Conservation (phyloP, 192 early-diverging fungal genomes). For the Gigaspora rosea region DNA sequence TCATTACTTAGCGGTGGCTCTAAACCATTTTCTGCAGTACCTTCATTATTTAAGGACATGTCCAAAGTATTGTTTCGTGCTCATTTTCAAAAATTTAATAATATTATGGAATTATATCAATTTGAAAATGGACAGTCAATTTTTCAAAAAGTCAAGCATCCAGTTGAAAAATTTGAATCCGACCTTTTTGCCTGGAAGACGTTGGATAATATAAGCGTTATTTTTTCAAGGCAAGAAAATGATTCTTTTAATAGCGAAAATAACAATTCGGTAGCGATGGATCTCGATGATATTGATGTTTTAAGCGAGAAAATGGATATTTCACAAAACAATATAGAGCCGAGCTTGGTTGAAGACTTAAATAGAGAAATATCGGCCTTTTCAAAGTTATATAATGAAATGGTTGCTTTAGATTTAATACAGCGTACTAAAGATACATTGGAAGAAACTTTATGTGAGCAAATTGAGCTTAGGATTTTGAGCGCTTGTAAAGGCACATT, state of each 20-base stretch:
- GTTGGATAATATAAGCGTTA: conserved; percentile 14
- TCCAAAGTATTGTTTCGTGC: conserved; percentile 4
- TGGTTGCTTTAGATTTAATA: conserved; percentile 22
- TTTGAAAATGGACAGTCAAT: background rate
- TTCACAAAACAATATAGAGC: background rate
- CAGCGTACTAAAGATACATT: conserved; percentile 27
- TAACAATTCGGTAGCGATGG: background rate
- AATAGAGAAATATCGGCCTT: background rate
- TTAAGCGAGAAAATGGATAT: background rate
- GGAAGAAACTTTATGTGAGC: conserved; percentile 27
- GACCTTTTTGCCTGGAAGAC: conserved; percentile 28
- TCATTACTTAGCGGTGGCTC: conserved; percentile 6
- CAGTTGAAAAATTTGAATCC: background rate
- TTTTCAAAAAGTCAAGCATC: background rate
- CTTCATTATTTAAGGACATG: conserved; percentile 25
- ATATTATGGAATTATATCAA: background rate
- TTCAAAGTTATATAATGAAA: conserved; percentile 11
- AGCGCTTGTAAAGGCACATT: conserved; percentile 10
- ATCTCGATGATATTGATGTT: background rate
- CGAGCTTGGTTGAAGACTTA: background rate
- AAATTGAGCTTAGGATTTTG: conserved; percentile 12
- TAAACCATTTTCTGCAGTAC: background rate
- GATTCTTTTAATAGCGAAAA: background rate
- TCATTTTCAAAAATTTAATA: conserved; percentile 14
- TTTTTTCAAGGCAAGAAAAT: conserved; percentile 9